Evolutionary conservation across 352 stramenopile species (phyloP).

Genomic region (Phytophthora constricta): DNA sequence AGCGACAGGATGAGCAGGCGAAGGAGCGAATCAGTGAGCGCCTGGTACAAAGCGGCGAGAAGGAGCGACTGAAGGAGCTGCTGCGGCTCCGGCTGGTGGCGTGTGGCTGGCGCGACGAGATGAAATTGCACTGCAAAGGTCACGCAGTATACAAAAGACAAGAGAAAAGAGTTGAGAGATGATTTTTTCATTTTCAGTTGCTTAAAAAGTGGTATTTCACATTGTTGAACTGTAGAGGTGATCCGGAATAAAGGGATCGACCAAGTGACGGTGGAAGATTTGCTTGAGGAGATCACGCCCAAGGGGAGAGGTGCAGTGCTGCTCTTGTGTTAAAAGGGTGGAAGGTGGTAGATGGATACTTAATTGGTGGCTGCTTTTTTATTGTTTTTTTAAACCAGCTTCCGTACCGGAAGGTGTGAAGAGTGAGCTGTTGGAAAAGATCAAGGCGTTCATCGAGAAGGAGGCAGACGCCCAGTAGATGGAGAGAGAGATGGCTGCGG

Average conservation of each 20-base stretch:
- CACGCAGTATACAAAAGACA: too few relatives aligned
- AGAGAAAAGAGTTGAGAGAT: neutral
- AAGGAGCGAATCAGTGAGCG: slow-evolving; percentile 87
- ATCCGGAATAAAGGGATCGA: slow-evolving; percentile 95
- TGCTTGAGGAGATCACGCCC: slow-evolving; percentile 93
- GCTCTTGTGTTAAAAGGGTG: slow-evolving; percentile 2
- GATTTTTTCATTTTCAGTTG: neutral
- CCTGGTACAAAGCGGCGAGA: slow-evolving; percentile 90
- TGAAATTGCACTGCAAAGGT: slow-evolving; percentile 91
- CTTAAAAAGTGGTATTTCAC: neutral
- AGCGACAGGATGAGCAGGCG: slow-evolving; percentile 74
- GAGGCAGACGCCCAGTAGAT: slow-evolving; percentile 27
- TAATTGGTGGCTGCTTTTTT: slow-evolving; percentile 2
- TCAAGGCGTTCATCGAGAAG: slow-evolving; percentile 92
- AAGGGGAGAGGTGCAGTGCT: slow-evolving; percentile 74
- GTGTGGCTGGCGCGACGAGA: slow-evolving; percentile 93
- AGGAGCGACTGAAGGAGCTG: slow-evolving; percentile 91
- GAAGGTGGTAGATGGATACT: neutral
- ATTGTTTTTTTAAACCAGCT: slow-evolving; percentile 22
- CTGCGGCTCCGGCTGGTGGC: slow-evolving; percentile 88
- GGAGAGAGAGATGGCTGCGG: too few relatives aligned
- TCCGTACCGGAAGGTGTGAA: slow-evolving; percentile 92
- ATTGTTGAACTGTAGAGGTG: slow-evolving; percentile 68
- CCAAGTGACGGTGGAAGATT: slow-evolving; percentile 94
- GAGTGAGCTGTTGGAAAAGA: slow-evolving; percentile 89